phyloP scores from a whole-genome alignment of 2,329 filamentous ascomycete genomes.

The Fusarium udum region DNA sequence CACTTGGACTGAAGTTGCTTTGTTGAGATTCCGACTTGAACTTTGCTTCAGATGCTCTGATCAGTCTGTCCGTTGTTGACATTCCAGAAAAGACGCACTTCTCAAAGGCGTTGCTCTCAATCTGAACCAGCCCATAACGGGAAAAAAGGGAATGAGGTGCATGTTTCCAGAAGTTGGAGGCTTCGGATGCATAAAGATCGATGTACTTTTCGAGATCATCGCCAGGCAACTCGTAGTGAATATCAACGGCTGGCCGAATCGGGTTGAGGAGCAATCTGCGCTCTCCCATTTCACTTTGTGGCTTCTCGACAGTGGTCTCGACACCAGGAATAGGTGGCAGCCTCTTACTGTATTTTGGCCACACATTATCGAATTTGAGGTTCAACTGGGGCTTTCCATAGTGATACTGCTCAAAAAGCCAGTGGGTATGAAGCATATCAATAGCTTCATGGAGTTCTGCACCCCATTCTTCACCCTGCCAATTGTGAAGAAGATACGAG shows the following conservation, averaged over 20 bases:
- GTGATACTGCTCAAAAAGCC: slow-evolving; percentile 49
- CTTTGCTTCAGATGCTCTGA: slow-evolving; percentile 9
- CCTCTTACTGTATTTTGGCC: slow-evolving; percentile 38
- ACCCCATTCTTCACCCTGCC: slow-evolving; percentile 43
- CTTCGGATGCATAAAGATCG: slow-evolving; percentile 18
- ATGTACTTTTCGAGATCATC: slow-evolving; percentile 24
- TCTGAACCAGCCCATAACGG: slow-evolving; percentile 46
- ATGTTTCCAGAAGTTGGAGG: slow-evolving; percentile 12
- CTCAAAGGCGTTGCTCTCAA: slow-evolving; percentile 51
- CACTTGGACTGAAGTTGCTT: background rate
- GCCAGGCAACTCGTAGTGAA: slow-evolving; percentile 38
- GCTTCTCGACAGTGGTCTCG: background rate
- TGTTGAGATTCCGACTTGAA: slow-evolving; percentile 1
- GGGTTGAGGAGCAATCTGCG: slow-evolving; percentile 26
- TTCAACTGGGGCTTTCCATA: slow-evolving; percentile 43
- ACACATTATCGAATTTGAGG: slow-evolving; percentile 37
- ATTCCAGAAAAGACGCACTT: slow-evolving; percentile 44
- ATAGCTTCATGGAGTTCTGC: slow-evolving; percentile 44
- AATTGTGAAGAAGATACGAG: slow-evolving; percentile 44
- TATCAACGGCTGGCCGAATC: slow-evolving; percentile 29
- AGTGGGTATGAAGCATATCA: slow-evolving; percentile 48
- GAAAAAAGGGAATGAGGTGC: background rate
- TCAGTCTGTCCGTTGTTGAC: slow-evolving; percentile 21
- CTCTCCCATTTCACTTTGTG: slow-evolving; percentile 13
- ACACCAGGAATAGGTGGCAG: slow-evolving; percentile 41